Evolutionary conservation across 2,329 filamentous ascomycete genomes (phyloP).

Genomic region (Clonostachys rosea): DNA sequence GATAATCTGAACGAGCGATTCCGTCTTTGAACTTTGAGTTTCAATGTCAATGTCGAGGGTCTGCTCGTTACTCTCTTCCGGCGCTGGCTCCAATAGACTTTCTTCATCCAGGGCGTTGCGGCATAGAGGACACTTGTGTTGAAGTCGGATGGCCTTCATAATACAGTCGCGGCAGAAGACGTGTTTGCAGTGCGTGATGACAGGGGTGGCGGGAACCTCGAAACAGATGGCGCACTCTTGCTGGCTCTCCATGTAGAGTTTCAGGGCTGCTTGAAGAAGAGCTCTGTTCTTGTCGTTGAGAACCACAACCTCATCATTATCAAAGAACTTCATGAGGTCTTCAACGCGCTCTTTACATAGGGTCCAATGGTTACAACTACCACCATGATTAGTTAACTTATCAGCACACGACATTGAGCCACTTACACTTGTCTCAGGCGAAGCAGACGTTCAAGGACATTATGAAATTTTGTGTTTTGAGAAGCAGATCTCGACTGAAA

Average conservation of each 20-base stretch:
- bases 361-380: slow-evolving; percentile 79
- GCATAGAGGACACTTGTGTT: slow-evolving; percentile 83
- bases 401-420: background rate
- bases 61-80: slow-evolving; percentile 38
- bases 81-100: slow-evolving; percentile 59
- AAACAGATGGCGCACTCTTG: slow-evolving; percentile 84
- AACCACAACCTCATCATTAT: slow-evolving; percentile 61
- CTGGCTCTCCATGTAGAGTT: slow-evolving; percentile 72
- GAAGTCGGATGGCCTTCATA: slow-evolving; percentile 65
- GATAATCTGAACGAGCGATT: slow-evolving; percentile 72
- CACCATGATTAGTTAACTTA: slow-evolving; percentile 5
- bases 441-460: slow-evolving; percentile 75
- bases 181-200: slow-evolving; percentile 84
- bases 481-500: slow-evolving; percentile 44
- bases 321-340: slow-evolving; percentile 65
- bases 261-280: slow-evolving; percentile 70
- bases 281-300: slow-evolving; percentile 68
- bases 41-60: slow-evolving; percentile 52
- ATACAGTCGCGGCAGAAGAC: slow-evolving; percentile 75
- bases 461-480: slow-evolving; percentile 58
- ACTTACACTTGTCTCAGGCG: slow-evolving; percentile 69
- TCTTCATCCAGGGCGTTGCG: slow-evolving; percentile 61
- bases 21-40: slow-evolving; percentile 75
- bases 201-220: slow-evolving; percentile 64
- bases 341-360: slow-evolving; percentile 72